phyloP scores from a whole-genome alignment of 164 flowering plant species.

The Cinnamomum micranthum region DNA sequence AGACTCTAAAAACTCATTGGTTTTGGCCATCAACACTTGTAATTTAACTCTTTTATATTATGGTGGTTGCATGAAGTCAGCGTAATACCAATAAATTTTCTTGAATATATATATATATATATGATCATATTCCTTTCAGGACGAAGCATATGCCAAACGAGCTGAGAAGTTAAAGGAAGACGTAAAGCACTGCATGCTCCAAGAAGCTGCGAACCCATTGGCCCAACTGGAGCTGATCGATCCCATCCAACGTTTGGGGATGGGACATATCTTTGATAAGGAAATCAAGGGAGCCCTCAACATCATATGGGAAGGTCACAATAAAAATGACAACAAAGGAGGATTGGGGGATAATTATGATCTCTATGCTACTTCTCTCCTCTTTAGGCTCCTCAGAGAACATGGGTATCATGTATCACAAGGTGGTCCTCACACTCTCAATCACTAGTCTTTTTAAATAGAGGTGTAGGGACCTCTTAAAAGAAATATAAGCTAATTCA shows the following conservation, averaged over 20 bases:
- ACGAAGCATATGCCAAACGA: neutral
- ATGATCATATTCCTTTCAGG: neutral
- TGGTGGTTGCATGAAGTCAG: no score
- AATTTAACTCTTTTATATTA: no score
- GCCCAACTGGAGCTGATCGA: conserved; percentile 20
- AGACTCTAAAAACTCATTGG: no score
- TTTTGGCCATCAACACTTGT: no score
- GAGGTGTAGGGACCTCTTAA: no score
- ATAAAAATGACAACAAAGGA: neutral
- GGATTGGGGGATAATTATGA: neutral
- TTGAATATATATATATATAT: no score
- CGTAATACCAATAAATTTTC: no score
- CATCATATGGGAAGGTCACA: neutral
- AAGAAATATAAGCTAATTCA: no score
- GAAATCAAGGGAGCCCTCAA: conserved; percentile 22
- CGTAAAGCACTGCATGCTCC: neutral
- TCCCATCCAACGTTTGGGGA: conserved; percentile 25
- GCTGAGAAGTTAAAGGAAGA: conserved; percentile 7
- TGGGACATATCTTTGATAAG: conserved; percentile 26
- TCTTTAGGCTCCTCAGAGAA: conserved; percentile 27
- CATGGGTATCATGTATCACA: conserved; percentile 9
- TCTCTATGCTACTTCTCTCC: conserved; percentile 20
- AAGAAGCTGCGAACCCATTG: neutral
- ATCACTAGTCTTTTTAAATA: no score
- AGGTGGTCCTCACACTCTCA: neutral